Percentiles rank a stretch among this genome's conserved stretches.
These are phyloP conservation scores for Fusarium caatingaense DNA, from an alignment of 2,329 filamentous ascomycete species.

Conservation along the genomic window DNA sequence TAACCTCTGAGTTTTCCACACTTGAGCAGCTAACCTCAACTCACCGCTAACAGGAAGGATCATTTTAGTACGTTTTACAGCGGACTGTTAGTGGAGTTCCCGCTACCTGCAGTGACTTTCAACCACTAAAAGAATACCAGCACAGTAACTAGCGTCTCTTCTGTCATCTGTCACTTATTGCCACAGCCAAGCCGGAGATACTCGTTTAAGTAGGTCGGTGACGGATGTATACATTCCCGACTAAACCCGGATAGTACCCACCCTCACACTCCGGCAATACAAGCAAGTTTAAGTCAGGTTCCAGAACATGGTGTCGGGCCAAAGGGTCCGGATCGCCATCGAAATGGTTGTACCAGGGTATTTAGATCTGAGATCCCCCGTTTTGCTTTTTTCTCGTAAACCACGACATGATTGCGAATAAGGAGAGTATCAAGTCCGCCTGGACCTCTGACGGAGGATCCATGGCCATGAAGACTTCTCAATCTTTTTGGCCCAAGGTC, in stretches of 20 bases:
- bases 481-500: not conserved
- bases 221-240: not conserved
- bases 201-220: not conserved
- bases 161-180: not conserved
- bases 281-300: not conserved
- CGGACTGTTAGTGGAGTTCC: not conserved
- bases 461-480: not conserved
- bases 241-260: not conserved
- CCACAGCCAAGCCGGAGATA: not conserved
- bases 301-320: not conserved
- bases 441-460: not conserved
- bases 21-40: not conserved
- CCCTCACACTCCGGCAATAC: not conserved
- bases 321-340: not conserved
- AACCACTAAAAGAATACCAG: not conserved
- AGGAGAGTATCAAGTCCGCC: not conserved
- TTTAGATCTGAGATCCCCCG: not conserved
- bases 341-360: not conserved
- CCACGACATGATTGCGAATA: not conserved
- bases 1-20: not conserved
- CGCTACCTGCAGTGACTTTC: not conserved
- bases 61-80: not conserved
- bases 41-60: not conserved
- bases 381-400: not conserved
- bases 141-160: not conserved